A percentile compares a stretch with the other conserved stretches of the same genome.
Evolutionary conservation across 169 alveolate genomes (phyloP).

Genomic region (Plasmodium knowlesi): DNA sequence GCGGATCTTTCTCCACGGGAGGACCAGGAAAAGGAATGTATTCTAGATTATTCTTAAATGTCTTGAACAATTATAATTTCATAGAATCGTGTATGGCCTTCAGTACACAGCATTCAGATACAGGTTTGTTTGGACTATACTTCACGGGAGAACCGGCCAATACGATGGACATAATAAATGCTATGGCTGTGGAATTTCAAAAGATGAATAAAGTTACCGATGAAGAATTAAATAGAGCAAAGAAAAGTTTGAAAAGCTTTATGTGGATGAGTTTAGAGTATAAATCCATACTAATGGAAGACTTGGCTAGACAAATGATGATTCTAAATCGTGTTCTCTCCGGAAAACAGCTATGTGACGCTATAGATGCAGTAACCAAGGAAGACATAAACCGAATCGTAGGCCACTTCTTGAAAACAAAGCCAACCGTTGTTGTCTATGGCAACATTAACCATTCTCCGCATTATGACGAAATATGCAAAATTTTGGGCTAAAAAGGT

Average conservation of each 20-base stretch:
- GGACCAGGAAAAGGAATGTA: slow-evolving; percentile 96
- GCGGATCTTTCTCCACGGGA: slow-evolving; percentile 93
- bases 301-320: slow-evolving; percentile 88
- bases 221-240: slow-evolving; percentile 89
- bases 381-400: slow-evolving; percentile 81
- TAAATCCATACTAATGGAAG: slow-evolving; percentile 87
- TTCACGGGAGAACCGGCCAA: slow-evolving; percentile 85
- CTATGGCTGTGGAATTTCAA: slow-evolving; percentile 83
- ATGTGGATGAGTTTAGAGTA: slow-evolving; percentile 87
- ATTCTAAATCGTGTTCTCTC: slow-evolving; percentile 82
- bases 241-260: slow-evolving; percentile 85
- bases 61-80: slow-evolving; percentile 87
- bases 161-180: slow-evolving; percentile 80
- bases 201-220: slow-evolving; percentile 80
- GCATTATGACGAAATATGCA: slow-evolving; percentile 84
- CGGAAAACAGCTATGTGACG: slow-evolving; percentile 81
- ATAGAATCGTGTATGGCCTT: slow-evolving; percentile 93
- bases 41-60: slow-evolving; percentile 88
- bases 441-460: slow-evolving; percentile 86
- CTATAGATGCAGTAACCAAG: slow-evolving; percentile 84
- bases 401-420: slow-evolving; percentile 75
- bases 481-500: slow-evolving; percentile 23
- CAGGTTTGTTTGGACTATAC: slow-evolving; percentile 92
- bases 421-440: slow-evolving; percentile 87
- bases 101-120: slow-evolving; percentile 90